A percentile compares a stretch with the other conserved stretches of the same genome.
phyloP scores from a whole-genome alignment of 2,329 filamentous ascomycete genomes.

The Pseudocercospora fijiensis region DNA sequence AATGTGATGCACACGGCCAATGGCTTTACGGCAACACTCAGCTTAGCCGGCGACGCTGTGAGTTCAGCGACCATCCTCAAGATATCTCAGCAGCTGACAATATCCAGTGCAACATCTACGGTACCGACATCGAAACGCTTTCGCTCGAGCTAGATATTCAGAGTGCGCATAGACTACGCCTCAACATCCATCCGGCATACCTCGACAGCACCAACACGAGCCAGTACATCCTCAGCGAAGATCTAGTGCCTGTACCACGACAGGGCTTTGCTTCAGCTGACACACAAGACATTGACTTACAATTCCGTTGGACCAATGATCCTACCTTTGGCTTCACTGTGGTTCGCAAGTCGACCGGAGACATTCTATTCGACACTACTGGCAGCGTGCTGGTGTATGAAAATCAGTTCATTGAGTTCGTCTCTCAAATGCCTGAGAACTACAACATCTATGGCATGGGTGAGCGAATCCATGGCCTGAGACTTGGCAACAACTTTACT shows the following conservation, averaged over 20 bases:
- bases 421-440: constrained; percentile 62
- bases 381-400: constrained; percentile 68
- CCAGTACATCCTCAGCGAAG: constrained; percentile 63
- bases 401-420: constrained; percentile 75
- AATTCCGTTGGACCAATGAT: constrained; percentile 57
- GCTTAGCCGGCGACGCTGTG: constrained; percentile 51
- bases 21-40: constrained; percentile 55
- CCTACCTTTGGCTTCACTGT: constrained; percentile 59
- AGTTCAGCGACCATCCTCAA: constrained; percentile 5
- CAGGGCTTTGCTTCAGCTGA: constrained; percentile 42
- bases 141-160: constrained; percentile 59
- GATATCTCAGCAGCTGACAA: neutral
- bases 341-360: constrained; percentile 58
- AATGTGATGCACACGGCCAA: constrained; percentile 47
- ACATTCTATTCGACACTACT: constrained; percentile 66
- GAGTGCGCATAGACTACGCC: constrained; percentile 61
- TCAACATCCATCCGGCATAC: constrained; percentile 68
- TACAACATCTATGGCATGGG: constrained; percentile 74
- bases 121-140: constrained; percentile 68
- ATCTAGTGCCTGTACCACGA: constrained; percentile 59
- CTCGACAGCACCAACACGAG: constrained; percentile 44
- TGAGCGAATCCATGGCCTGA: constrained; percentile 68
- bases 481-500: constrained; percentile 71
- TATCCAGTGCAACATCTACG: constrained; percentile 67
- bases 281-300: constrained; percentile 49